phyloP scores from a whole-genome alignment of 164 flowering plant genomes.

The Cinnamomum chago region DNA sequence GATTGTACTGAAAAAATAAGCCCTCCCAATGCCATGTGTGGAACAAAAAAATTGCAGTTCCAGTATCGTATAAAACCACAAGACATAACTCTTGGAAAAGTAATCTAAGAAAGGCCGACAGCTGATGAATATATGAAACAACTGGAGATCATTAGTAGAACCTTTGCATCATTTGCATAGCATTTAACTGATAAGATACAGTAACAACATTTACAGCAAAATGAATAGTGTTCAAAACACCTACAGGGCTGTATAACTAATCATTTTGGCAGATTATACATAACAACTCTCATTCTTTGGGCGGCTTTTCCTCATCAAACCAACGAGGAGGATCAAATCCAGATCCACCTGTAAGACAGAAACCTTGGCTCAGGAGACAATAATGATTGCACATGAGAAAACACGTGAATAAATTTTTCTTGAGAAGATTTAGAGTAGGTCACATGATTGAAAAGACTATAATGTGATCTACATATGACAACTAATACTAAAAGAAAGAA shows the following conservation, averaged over 20 bases:
- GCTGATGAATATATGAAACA: neutral
- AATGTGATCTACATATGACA: no score
- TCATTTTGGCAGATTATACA: neutral
- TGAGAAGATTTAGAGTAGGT: no score
- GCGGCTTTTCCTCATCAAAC: constrained; percentile 65
- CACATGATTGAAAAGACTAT: no score
- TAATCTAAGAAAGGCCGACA: neutral
- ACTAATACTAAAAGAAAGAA: no score
- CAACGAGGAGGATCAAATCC: constrained; percentile 97
- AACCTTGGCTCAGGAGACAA: neutral
- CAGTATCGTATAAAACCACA: neutral
- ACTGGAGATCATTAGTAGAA: neutral
- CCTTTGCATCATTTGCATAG: neutral
- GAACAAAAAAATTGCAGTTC: no score
- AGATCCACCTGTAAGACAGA: constrained; percentile 59
- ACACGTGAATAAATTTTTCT: no score
- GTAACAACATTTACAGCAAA: neutral
- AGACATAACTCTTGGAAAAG: neutral
- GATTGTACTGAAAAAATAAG: no score
- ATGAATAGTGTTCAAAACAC: neutral
- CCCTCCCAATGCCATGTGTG: no score
- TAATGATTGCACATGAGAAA: no score
- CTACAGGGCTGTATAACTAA: neutral
- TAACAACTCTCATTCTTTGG: constrained; percentile 25
- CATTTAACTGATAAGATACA: no score